Evolutionary conservation across 345 rosid genomes (phyloP).

Genomic region (Triadica sebifera): DNA sequence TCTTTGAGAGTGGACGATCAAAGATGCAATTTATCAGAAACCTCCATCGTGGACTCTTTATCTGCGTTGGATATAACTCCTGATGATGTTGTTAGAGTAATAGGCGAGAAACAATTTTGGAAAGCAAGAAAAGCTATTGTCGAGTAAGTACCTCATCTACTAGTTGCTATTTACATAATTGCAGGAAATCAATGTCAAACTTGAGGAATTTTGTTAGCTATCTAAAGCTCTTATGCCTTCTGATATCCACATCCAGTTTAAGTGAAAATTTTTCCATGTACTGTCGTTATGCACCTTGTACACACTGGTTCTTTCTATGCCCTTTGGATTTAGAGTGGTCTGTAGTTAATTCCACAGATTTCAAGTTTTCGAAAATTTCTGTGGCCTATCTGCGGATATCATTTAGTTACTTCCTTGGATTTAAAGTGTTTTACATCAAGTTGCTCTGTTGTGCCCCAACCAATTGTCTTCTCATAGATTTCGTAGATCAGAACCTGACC

Average conservation of each 20-base stretch:
- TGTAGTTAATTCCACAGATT: background rate
- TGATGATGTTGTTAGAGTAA: constrained; percentile 52
- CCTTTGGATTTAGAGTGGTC: background rate
- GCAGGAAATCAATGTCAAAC: constrained; percentile 5
- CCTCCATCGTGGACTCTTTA: constrained; percentile 36
- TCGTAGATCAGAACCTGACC: background rate
- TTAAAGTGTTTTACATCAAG: background rate
- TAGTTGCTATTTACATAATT: constrained; percentile 3
- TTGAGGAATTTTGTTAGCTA: background rate
- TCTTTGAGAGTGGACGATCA: constrained; percentile 12
- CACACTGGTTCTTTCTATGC: background rate
- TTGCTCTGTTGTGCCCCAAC: background rate
- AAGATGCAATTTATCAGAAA: constrained; percentile 25
- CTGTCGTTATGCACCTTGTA: background rate
- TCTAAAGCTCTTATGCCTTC: background rate
- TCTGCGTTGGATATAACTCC: constrained; percentile 47
- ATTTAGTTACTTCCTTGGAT: background rate
- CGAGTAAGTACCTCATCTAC: constrained; percentile 49
- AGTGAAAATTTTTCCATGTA: background rate
- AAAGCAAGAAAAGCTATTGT: constrained; percentile 61
- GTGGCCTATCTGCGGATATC: too few species aligned
- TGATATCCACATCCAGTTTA: background rate
- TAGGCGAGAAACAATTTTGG: constrained; percentile 75
- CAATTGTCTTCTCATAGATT: background rate
- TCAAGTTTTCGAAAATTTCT: background rate